phyloP scores from a whole-genome alignment of 75 land plant species.

The Selaginella moellendorffii region DNA sequence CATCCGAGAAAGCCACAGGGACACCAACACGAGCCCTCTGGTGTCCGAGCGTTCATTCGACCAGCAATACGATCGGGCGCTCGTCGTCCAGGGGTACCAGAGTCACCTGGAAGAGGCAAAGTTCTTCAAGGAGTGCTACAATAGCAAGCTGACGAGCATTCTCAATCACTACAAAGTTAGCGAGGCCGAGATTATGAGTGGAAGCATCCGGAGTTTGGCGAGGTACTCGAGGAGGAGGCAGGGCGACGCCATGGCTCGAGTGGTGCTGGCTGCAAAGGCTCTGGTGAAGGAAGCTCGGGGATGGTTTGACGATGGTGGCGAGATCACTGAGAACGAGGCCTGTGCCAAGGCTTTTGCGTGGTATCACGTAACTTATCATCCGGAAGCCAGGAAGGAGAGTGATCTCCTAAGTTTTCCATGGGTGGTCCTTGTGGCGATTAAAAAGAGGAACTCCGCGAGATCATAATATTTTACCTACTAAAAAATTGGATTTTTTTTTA shows the following conservation, averaged over 20 bases:
- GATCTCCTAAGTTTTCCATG: no score
- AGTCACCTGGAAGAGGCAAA: slow-evolving; percentile 53
- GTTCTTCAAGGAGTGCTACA: slow-evolving; percentile 46
- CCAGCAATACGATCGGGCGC: slow-evolving; percentile 46
- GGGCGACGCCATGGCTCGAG: slow-evolving; percentile 54
- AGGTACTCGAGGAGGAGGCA: slow-evolving; percentile 43
- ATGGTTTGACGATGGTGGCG: slow-evolving; percentile 12
- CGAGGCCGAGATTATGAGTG: slow-evolving; percentile 82
- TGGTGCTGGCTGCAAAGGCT: slow-evolving; percentile 41
- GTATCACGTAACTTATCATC: no score
- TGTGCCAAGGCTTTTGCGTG: no score
- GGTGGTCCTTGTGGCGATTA: no score
- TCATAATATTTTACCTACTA: no score
- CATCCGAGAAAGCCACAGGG: slow-evolving; percentile 6
- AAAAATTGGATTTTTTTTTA: no score
- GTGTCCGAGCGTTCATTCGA: slow-evolving; percentile 7
- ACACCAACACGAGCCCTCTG: not conserved
- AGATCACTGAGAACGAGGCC: no score
- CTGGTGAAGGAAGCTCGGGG: slow-evolving; percentile 32
- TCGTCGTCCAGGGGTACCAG: slow-evolving; percentile 42
- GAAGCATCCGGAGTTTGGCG: slow-evolving; percentile 33
- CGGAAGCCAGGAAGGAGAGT: no score
- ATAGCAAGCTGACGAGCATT: slow-evolving; percentile 40
- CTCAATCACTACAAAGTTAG: slow-evolving; percentile 50
- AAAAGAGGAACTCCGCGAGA: no score